These are phyloP conservation scores for Penicillium ochrochloron DNA, from an alignment of 495 filamentous ascomycete genomes.

Conservation along the genomic window DNA sequence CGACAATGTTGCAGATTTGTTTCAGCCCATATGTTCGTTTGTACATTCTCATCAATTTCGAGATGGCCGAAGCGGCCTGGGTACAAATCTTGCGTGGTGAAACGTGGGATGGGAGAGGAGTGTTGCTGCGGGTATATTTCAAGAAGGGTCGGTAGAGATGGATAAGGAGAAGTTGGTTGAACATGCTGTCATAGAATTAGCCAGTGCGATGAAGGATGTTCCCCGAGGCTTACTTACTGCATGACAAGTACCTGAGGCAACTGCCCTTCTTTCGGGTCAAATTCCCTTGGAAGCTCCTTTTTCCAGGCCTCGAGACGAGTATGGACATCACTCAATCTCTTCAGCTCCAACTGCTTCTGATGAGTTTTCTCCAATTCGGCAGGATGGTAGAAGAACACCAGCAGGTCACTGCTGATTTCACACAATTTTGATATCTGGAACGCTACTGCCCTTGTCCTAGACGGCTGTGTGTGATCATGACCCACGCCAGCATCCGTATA, in stretches of 20 bases:
- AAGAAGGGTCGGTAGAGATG: slow-evolving; percentile 97
- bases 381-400: slow-evolving; percentile 90
- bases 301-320: slow-evolving; percentile 91
- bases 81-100: slow-evolving; percentile 91
- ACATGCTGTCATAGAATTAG: slow-evolving; percentile 72
- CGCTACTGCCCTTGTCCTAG: slow-evolving; percentile 80
- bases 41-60: slow-evolving; percentile 89
- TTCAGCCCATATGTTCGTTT: slow-evolving; percentile 88
- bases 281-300: slow-evolving; percentile 79
- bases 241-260: slow-evolving; percentile 88
- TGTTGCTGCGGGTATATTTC: slow-evolving; percentile 79
- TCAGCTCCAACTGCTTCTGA: slow-evolving; percentile 80
- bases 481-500: slow-evolving; percentile 84
- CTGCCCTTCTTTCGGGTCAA: slow-evolving; percentile 88
- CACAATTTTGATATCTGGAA: slow-evolving; percentile 82
- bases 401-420: slow-evolving; percentile 90
- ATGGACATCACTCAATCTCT: slow-evolving; percentile 90
- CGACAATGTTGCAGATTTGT: slow-evolving; percentile 93
- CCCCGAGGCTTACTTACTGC: slow-evolving; percentile 69
- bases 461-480: slow-evolving; percentile 73
- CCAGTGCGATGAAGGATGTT: neutral
- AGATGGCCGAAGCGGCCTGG: slow-evolving; percentile 84
- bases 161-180: slow-evolving; percentile 94
- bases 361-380: slow-evolving; percentile 59
- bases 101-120: slow-evolving; percentile 84